Base-by-base conservation (phyloP, 2,329 filamentous ascomycete species). In the Aspergillus latus region DNA sequence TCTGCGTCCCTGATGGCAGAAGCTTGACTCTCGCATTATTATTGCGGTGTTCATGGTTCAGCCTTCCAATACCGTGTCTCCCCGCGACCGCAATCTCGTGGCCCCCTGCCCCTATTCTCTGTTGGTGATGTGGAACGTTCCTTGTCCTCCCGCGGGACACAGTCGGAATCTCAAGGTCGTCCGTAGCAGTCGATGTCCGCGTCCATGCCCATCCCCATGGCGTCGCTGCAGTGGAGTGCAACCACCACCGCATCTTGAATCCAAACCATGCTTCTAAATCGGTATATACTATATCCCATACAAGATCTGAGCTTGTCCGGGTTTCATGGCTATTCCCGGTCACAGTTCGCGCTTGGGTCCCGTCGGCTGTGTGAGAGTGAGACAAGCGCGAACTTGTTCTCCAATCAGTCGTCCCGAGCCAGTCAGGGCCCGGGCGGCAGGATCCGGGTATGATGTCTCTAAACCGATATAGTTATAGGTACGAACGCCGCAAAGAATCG, bases 101-200 rank as follows among this genome's bases (percentile, higher is more conserved):
- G 48, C 26, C 48, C 42, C 32, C 48, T 49, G 26, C 46, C 46
- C 46, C 46, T 49, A 49, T 49, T 39, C 28, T n/a, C 9, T 3
- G 32, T 6, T 6, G 36, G 21, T 49, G 7, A 49, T 40, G 34
- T 5, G 34, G 13, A 45, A 28, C 26, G 26, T 28, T 28, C 5
- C 26, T 28, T 28, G 4, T 28, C 26, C 26, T 28, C 26, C 26
- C 26, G 26, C 26, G 26, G 2, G 26, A 28, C 26, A 5, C 26
- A 28, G 26, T 28, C 26, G 26, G 26, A 28, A 28, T 28, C 26
- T 10, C 26, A 6, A 10, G 21, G 26, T 16, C 16, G 42, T 26
- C 9, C 2, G 28, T 45, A 5, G 26, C 26, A 28, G 5, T 28
- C 5, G 26, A 28, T 28, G 26, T 28, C 26, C 26, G 26, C 26